Evolutionary conservation across 805 yeast species (phyloP).

Genomic region (Teunomyces aglyptinius): DNA sequence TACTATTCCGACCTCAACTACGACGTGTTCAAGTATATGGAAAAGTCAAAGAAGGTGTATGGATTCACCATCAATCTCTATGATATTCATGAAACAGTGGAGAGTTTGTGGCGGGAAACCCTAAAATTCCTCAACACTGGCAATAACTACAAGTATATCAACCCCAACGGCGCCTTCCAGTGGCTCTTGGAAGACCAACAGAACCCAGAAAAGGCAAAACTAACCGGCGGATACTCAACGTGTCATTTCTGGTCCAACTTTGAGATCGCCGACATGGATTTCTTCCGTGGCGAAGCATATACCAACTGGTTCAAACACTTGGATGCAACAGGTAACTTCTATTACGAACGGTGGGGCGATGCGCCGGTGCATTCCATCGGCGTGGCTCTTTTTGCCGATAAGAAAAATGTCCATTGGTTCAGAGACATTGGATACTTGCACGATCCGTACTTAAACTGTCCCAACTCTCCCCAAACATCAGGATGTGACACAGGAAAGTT

Average conservation of each 20-base stretch:
- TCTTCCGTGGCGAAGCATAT: constrained; percentile 68
- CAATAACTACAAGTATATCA: constrained; percentile 55
- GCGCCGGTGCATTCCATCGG: constrained; percentile 88
- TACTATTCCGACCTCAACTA: constrained; percentile 70
- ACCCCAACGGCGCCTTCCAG: constrained; percentile 49
- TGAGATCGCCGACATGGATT: constrained; percentile 83
- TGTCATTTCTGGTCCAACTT: constrained; percentile 93
- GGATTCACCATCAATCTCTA: constrained; percentile 71
- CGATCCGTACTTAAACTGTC: constrained; percentile 75
- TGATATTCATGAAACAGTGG: constrained; percentile 65
- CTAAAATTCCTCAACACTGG: constrained; percentile 53
- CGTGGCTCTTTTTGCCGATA: constrained; percentile 67
- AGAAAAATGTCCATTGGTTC: constrained; percentile 75
- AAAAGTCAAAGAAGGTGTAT: constrained; percentile 62
- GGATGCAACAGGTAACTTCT: constrained; percentile 75
- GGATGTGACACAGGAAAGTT: constrained; percentile 58
- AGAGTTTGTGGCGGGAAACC: constrained; percentile 68
- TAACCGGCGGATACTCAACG: constrained; percentile 52
- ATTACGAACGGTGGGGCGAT: constrained; percentile 93
- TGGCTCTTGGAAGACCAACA: constrained; percentile 53
- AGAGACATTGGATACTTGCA: constrained; percentile 80
- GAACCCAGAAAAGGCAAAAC: constrained; percentile 42
- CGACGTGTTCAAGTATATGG: constrained; percentile 75
- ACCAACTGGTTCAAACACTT: constrained; percentile 58
- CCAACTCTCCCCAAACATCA: constrained; percentile 45